Percentiles rank a stretch among this genome's conserved stretches.
Conservation (phyloP, 2,329 filamentous ascomycete genomes). For the Delphinella strobiligena region DNA sequence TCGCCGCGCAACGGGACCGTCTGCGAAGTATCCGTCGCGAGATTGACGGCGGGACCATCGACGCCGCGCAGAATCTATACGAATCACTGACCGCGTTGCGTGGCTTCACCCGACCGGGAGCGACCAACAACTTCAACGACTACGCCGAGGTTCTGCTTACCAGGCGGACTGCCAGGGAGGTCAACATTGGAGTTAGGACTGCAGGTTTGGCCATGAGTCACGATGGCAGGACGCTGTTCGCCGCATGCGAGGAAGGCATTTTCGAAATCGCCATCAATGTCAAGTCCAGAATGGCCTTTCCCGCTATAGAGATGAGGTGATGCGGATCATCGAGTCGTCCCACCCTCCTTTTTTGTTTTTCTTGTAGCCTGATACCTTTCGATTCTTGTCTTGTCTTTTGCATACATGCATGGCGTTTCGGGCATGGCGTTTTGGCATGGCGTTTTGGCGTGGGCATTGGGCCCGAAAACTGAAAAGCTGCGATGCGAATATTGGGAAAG, state of each 20-base stretch:
- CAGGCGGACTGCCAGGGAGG: background rate
- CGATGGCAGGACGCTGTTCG: conserved; percentile 35
- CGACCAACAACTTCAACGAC: conserved; percentile 6
- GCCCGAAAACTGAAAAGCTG: too few relatives aligned
- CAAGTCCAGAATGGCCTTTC: conserved; percentile 42
- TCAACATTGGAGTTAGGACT: conserved; percentile 27
- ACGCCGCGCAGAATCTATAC: conserved; percentile 4
- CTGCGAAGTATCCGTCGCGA: conserved; percentile 3
- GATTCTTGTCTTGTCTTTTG: too few relatives aligned
- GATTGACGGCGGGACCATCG: conserved; percentile 3
- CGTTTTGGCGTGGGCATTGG: too few relatives aligned
- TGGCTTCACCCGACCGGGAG: conserved; percentile 1
- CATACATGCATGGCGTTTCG: too few relatives aligned
- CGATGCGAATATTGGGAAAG: too few relatives aligned
- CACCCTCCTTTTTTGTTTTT: too few relatives aligned
- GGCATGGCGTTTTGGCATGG: too few relatives aligned
- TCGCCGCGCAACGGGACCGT: conserved; percentile 6
- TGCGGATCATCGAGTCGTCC: too few relatives aligned
- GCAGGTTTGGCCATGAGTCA: conserved; percentile 37
- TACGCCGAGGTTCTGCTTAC: conserved; percentile 4
- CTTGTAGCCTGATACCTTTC: too few relatives aligned
- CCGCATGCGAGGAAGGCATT: conserved; percentile 54
- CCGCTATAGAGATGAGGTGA: conserved; percentile 26
- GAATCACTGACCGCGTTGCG: conserved; percentile 4
- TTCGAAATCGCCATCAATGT: conserved; percentile 61